phyloP scores from a whole-genome alignment of 345 rosid genomes.

The Linum tenue region DNA sequence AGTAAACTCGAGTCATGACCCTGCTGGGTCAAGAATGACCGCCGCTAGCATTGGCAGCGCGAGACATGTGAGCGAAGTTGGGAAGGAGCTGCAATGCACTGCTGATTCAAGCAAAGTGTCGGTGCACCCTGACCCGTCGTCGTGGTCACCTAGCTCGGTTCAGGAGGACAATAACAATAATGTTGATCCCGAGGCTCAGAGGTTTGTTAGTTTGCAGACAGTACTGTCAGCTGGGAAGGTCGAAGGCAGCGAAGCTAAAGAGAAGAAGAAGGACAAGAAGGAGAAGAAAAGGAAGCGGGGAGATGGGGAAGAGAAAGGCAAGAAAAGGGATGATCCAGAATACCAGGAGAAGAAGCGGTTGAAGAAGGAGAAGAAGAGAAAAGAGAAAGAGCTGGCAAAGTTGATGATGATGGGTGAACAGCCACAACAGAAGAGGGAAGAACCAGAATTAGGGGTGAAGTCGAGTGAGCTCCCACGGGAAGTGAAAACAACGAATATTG shows the following conservation, averaged over 20 bases:
- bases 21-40: constrained; percentile 64
- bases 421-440: constrained; percentile 18
- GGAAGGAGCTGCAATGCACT: constrained; percentile 92
- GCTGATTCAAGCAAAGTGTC: constrained; percentile 74
- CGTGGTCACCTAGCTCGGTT: constrained; percentile 30
- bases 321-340: constrained; percentile 49
- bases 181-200: constrained; percentile 41
- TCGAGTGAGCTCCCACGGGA: constrained; percentile 14
- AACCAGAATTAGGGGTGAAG: constrained; percentile 25
- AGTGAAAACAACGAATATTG: background rate
- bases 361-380: constrained; percentile 80
- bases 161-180: constrained; percentile 26
- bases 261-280: constrained; percentile 20
- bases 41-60: constrained; percentile 85
- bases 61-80: constrained; percentile 55
- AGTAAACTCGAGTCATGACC: constrained; percentile 80
- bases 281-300: constrained; percentile 39
- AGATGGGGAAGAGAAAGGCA: constrained; percentile 53
- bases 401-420: constrained; percentile 30
- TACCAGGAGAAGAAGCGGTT: constrained; percentile 63
- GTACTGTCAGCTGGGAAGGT: constrained; percentile 32
- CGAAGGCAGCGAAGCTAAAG: constrained; percentile 26
- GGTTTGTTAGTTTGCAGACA: constrained; percentile 54
- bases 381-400: constrained; percentile 71
- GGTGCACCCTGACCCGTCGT: constrained; percentile 24